phyloP scores from a whole-genome alignment of 2,329 filamentous ascomycete genomes.

The Alternaria sp. region DNA sequence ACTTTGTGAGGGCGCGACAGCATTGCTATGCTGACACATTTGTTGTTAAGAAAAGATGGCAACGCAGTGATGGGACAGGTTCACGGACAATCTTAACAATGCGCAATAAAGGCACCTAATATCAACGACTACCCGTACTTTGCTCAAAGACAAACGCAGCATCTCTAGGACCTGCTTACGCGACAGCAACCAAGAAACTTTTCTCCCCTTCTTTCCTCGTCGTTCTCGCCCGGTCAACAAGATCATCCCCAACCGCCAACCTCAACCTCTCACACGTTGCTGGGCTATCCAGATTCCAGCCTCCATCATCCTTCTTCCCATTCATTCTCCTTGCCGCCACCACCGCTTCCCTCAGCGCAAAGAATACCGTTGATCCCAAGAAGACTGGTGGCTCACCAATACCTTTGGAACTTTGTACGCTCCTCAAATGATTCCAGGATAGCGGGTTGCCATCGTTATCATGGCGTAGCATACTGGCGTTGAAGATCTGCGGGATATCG shows the following conservation, averaged over 20 bases:
- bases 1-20: neutral
- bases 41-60: neutral
- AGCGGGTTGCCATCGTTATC: slow-evolving; percentile 59
- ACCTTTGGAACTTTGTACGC: slow-evolving; percentile 81
- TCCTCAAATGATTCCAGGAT: slow-evolving; percentile 83
- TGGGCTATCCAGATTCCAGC: slow-evolving; percentile 71
- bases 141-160: neutral
- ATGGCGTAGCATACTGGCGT: slow-evolving; percentile 79
- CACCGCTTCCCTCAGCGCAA: slow-evolving; percentile 83
- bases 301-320: slow-evolving; percentile 54
- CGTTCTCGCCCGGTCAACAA: slow-evolving; percentile 75
- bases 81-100: neutral
- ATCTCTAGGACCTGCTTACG: slow-evolving; percentile 15
- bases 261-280: slow-evolving; percentile 84
- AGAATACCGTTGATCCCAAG: slow-evolving; percentile 83
- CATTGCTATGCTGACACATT: neutral
- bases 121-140: neutral
- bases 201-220: slow-evolving; percentile 72
- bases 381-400: slow-evolving; percentile 78
- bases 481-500: slow-evolving; percentile 86
- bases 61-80: neutral
- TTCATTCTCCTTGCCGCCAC: slow-evolving; percentile 70
- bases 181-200: slow-evolving; percentile 42
- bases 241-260: slow-evolving; percentile 78
- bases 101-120: too few relatives aligned